Evolutionary conservation across 306 rosid species (phyloP).

Genomic region (Mucuna pruriens): DNA sequence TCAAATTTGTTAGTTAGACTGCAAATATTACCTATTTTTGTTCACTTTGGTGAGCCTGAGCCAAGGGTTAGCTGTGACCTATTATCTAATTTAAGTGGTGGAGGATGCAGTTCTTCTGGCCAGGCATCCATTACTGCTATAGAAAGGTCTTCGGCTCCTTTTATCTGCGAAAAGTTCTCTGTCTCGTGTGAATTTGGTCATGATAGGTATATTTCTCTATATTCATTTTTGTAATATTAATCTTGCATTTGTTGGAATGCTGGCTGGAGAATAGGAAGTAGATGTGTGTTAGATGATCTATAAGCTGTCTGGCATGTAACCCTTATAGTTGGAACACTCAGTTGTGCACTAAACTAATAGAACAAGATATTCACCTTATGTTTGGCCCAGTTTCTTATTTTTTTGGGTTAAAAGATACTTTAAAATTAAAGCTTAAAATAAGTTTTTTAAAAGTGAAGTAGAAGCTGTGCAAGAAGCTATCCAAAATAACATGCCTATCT

Average conservation of each 20-base stretch:
- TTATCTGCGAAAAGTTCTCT: slow-evolving; percentile 78
- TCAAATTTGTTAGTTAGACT: slow-evolving; percentile 81
- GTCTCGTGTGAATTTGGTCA: slow-evolving; percentile 89
- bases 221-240: slow-evolving; percentile 29
- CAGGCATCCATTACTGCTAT: slow-evolving; percentile 57
- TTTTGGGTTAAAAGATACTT: neutral
- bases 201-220: slow-evolving; percentile 72
- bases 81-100: slow-evolving; percentile 61
- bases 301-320: slow-evolving; percentile 20
- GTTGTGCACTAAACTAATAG: slow-evolving; percentile 3
- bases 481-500: slow-evolving; percentile 76
- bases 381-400: neutral
- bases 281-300: slow-evolving; percentile 29
- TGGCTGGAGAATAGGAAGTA: slow-evolving; percentile 28
- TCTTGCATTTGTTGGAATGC: neutral
- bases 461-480: slow-evolving; percentile 58
- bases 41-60: slow-evolving; percentile 88
- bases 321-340: slow-evolving; percentile 21
- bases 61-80: slow-evolving; percentile 73
- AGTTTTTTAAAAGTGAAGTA: neutral
- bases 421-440: neutral
- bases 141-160: slow-evolving; percentile 73
- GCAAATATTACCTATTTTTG: slow-evolving; percentile 69
- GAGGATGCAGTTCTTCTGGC: slow-evolving; percentile 61
- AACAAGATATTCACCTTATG: neutral